Conservation (phyloP, 257 asterid species). For the Plantago major region DNA sequence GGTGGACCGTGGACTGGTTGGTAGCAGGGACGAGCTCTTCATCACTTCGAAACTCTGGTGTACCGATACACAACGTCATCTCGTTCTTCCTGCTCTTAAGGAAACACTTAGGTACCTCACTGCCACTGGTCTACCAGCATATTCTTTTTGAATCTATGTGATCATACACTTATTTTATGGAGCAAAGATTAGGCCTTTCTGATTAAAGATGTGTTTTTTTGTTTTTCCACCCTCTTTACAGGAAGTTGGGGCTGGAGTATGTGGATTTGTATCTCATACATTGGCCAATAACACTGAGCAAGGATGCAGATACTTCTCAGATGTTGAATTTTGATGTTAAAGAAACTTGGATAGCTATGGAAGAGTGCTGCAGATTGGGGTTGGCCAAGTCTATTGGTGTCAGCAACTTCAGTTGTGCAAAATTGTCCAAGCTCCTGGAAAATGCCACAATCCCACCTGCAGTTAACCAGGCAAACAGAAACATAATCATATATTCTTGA, state of each 20-base stretch:
- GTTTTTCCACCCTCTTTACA: neutral
- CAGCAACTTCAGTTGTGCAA: conserved; percentile 47
- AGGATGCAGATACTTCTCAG: neutral
- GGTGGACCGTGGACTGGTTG: conserved; percentile 25
- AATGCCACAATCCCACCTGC: conserved; percentile 50
- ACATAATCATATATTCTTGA: too few relatives aligned
- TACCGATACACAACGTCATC: conserved; percentile 29
- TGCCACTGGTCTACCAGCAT: neutral
- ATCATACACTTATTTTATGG: too few relatives aligned
- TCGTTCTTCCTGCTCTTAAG: conserved; percentile 41
- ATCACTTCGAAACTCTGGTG: conserved; percentile 45
- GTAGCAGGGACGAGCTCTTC: conserved; percentile 38
- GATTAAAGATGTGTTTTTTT: neutral
- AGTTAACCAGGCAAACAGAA: conserved; percentile 39
- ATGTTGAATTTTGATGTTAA: conserved; percentile 33
- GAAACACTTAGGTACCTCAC: conserved; percentile 31
- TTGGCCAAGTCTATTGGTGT: conserved; percentile 54
- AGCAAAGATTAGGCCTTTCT: too few relatives aligned
- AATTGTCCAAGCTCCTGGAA: conserved; percentile 33
- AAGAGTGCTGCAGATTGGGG: conserved; percentile 40
- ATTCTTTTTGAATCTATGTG: neutral
- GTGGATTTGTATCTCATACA: conserved; percentile 49
- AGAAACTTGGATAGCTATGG: conserved; percentile 59
- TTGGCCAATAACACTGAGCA: conserved; percentile 36
- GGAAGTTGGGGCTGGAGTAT: conserved; percentile 38